Percentiles rank a stretch among this genome's conserved stretches.
Evolutionary conservation across 495 filamentous ascomycete genomes (phyloP).

Genomic region (Apodospora peruviana): DNA sequence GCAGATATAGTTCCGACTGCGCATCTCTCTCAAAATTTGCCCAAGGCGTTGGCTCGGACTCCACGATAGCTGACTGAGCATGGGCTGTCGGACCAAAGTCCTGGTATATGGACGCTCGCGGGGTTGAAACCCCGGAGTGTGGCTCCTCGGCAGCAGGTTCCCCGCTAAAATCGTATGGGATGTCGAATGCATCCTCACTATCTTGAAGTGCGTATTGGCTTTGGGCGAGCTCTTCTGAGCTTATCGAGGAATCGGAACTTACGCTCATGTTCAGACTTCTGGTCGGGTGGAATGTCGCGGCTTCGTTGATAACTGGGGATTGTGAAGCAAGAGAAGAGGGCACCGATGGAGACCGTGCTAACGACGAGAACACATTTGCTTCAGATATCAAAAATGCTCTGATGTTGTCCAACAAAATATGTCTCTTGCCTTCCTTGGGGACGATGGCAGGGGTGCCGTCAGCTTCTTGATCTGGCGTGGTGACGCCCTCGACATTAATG

Average conservation of each 20-base stretch:
- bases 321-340: conserved; percentile 54
- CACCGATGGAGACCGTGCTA: conserved; percentile 55
- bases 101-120: conserved; percentile 35
- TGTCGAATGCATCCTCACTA: conserved; percentile 44
- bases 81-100: conserved; percentile 12
- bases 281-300: conserved; percentile 9
- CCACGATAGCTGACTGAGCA: conserved; percentile 30
- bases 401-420: conserved; percentile 58
- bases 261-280: conserved; percentile 12
- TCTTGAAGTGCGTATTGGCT: conserved; percentile 32
- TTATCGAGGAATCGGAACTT: conserved; percentile 10
- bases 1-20: conserved; percentile 34
- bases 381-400: conserved; percentile 65
- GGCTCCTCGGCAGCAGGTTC: conserved; percentile 7
- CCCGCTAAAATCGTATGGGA: conserved; percentile 38
- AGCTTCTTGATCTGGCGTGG: conserved; percentile 23
- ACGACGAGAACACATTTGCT: conserved; percentile 62
- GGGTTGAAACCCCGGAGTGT: conserved; percentile 38
- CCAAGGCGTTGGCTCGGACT: conserved; percentile 24
- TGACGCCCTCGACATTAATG: conserved; percentile 62
- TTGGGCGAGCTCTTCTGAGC: conserved; percentile 22
- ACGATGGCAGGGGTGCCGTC: conserved; percentile 25
- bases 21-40: conserved; percentile 20
- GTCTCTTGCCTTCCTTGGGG: conserved; percentile 57
- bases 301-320: conserved; percentile 25